Percentiles rank a stretch among this genome's conserved stretches.
phyloP scores from a whole-genome alignment of 805 yeast genomes.

The Ascoidea asiatica region DNA sequence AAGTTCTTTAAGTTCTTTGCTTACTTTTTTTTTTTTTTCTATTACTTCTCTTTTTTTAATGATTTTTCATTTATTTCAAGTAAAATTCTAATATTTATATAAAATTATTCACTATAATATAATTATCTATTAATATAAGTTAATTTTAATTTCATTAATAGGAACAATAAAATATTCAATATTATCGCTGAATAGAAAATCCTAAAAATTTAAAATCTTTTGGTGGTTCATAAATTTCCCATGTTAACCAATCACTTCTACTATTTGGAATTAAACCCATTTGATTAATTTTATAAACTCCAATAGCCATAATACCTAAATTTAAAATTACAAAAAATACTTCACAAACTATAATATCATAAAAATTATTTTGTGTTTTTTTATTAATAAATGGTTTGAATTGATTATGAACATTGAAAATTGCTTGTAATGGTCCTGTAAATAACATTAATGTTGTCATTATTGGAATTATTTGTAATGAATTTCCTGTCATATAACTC shows the following conservation, averaged over 20 bases:
- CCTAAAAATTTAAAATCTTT: too few species aligned
- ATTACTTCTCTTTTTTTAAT: too few species aligned
- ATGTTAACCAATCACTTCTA: conserved; percentile 83
- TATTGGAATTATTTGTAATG: conserved; percentile 81
- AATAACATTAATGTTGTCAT: conserved; percentile 81
- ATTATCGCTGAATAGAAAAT: too few species aligned
- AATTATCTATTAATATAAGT: too few species aligned
- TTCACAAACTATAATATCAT: conserved; percentile 17
- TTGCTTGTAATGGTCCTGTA: conserved; percentile 63
- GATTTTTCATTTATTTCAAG: too few species aligned
- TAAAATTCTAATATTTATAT: too few species aligned
- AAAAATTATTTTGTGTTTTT: background rate
- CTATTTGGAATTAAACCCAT: conserved; percentile 87
- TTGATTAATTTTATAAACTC: conserved; percentile 66
- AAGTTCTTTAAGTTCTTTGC: background rate
- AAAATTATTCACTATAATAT: too few species aligned
- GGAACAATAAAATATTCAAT: too few species aligned
- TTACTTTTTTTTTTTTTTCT: background rate
- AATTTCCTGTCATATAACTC: conserved; percentile 88
- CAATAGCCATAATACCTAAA: conserved; percentile 49
- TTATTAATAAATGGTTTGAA: conserved; percentile 21
- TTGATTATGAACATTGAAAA: conserved; percentile 38
- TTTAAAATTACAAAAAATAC: conserved; percentile 27
- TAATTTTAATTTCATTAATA: too few species aligned
- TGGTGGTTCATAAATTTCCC: conserved; percentile 56